A percentile compares a stretch with the other conserved stretches of the same genome.
Conservation (phyloP, 164 flowering plant species). For the Santalum album region DNA sequence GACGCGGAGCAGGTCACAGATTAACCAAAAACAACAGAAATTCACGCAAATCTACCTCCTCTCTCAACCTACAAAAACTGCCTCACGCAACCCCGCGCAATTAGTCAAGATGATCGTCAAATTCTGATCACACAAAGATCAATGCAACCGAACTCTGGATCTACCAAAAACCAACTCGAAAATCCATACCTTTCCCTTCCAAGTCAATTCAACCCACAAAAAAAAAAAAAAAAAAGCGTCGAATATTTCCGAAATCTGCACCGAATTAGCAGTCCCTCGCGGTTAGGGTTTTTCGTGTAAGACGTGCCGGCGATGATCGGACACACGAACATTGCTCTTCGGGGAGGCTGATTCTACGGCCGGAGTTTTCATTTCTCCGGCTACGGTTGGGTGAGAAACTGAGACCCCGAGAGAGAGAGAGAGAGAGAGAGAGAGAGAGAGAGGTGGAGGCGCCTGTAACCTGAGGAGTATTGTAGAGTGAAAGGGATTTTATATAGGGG, state of each 20-base stretch:
- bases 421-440: neutral
- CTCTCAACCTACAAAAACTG: neutral
- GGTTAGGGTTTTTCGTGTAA: constrained; percentile 36
- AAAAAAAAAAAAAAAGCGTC: constrained; percentile 13
- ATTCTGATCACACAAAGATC: neutral
- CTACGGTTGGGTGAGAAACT: neutral
- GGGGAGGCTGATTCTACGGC: constrained; percentile 1
- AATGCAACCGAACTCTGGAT: constrained; percentile 1
- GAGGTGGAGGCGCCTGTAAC: constrained; percentile 1
- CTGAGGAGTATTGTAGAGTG: constrained; percentile 6
- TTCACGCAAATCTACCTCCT: neutral
- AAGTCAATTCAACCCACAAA: neutral
- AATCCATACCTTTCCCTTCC: constrained; percentile 12
- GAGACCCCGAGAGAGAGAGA: neutral
- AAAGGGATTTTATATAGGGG: constrained; percentile 14
- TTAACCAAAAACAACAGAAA: neutral
- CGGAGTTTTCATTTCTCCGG: constrained; percentile 31
- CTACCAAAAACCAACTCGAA: constrained; percentile 6
- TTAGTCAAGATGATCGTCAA: neutral
- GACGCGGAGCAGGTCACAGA: neutral
- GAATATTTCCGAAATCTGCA: constrained; percentile 12
- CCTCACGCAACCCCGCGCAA: neutral
- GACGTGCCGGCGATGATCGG: constrained; percentile 49
- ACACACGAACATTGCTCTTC: constrained; percentile 24
- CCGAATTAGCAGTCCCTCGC: constrained; percentile 10